Percentiles rank a stretch among this genome's conserved stretches.
phyloP scores from a whole-genome alignment of 2,329 filamentous ascomycete genomes.

The Penicillium sp. region DNA sequence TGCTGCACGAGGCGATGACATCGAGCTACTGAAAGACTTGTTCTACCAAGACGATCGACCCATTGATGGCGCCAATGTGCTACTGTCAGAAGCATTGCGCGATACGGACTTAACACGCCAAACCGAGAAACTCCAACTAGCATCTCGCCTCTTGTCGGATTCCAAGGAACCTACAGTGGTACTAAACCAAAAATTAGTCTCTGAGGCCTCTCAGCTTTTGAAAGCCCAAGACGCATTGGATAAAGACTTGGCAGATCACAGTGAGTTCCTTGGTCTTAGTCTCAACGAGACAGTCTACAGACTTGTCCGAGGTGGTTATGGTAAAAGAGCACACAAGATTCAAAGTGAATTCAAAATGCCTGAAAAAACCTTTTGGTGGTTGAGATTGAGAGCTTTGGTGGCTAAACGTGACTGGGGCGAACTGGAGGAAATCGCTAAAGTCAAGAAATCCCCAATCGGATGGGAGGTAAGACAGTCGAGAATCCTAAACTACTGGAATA shows the following conservation, averaged over 20 bases:
- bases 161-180: slow-evolving; percentile 67
- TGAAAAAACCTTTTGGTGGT: slow-evolving; percentile 87
- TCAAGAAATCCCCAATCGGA: slow-evolving; percentile 83
- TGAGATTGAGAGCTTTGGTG: slow-evolving; percentile 80
- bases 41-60: slow-evolving; percentile 97
- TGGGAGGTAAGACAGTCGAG: slow-evolving; percentile 71
- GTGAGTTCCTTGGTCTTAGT: slow-evolving; percentile 73
- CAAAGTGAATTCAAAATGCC: slow-evolving; percentile 90
- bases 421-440: slow-evolving; percentile 75
- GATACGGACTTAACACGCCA: slow-evolving; percentile 68
- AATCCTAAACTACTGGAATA: slow-evolving; percentile 12
- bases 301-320: slow-evolving; percentile 76
- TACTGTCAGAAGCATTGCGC: slow-evolving; percentile 76
- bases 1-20: slow-evolving; percentile 74
- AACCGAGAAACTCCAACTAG: slow-evolving; percentile 83
- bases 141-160: slow-evolving; percentile 77
- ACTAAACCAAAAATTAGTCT: slow-evolving; percentile 70
- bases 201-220: slow-evolving; percentile 75
- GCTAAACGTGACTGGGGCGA: slow-evolving; percentile 89
- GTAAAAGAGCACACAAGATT: slow-evolving; percentile 81
- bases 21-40: slow-evolving; percentile 82
- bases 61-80: slow-evolving; percentile 81
- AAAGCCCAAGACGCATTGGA: slow-evolving; percentile 85
- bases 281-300: slow-evolving; percentile 92
- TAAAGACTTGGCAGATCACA: slow-evolving; percentile 66